Percentiles rank a stretch among this genome's conserved stretches.
These are phyloP conservation scores for Alternaria postmessia DNA, from an alignment of 2,329 filamentous ascomycete genomes.

Conservation along the genomic window DNA sequence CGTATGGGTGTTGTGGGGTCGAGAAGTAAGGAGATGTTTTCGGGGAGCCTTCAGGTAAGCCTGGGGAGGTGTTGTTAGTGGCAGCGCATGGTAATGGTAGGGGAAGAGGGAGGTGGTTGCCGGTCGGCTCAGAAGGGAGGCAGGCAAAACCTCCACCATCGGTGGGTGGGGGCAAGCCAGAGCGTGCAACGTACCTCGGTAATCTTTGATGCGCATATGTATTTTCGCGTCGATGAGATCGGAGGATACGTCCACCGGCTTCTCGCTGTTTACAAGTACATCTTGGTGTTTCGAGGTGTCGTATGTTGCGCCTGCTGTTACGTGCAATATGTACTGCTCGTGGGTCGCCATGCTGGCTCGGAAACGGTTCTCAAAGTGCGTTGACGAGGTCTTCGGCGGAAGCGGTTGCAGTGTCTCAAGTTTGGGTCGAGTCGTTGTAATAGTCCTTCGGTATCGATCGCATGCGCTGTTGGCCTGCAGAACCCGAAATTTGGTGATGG, in stretches of 20 bases:
- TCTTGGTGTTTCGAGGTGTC: conserved; percentile 74
- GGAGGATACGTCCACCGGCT: conserved; percentile 69
- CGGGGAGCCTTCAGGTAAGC: conserved; percentile 76
- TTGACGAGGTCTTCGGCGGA: rapidly evolving
- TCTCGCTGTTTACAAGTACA: conserved; percentile 76
- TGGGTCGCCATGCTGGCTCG: conserved; percentile 53
- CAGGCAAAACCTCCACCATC: background rate
- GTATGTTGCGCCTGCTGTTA: conserved; percentile 83
- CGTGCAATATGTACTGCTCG: conserved; percentile 76
- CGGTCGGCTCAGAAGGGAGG: too few species aligned
- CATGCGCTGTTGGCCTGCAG: background rate
- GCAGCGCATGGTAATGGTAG: background rate
- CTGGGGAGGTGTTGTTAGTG: conserved; percentile 48
- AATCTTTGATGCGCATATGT: conserved; percentile 76
- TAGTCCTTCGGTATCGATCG: background rate
- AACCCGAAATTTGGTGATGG: conserved; percentile 20
- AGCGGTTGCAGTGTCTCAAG: too few species aligned
- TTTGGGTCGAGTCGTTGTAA: background rate
- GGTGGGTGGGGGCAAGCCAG: too few species aligned
- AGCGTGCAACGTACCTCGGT: conserved; percentile 51
- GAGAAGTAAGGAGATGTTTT: conserved; percentile 79
- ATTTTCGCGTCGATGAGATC: conserved; percentile 71
- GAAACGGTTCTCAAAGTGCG: background rate
- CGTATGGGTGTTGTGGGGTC: conserved; percentile 70
- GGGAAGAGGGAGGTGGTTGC: background rate